phyloP scores from a whole-genome alignment of 2,329 filamentous ascomycete species.

The Phoma herbarum region DNA sequence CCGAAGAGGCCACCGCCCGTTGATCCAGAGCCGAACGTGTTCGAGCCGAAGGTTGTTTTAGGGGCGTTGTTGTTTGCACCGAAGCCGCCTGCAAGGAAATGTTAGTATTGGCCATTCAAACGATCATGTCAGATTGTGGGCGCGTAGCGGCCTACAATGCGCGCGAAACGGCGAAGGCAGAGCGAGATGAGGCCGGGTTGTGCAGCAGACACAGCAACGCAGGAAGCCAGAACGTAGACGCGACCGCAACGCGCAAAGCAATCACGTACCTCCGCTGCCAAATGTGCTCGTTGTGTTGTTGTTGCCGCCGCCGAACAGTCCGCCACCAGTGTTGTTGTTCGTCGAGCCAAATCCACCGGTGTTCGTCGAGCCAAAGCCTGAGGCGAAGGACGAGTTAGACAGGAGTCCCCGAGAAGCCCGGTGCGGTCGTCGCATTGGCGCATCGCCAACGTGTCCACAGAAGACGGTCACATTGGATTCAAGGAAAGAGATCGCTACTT shows the following conservation, averaged over 20 bases:
- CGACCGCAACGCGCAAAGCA: constrained; percentile 46
- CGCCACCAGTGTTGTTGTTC: constrained; percentile 42
- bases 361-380: constrained; percentile 51
- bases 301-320: constrained; percentile 40
- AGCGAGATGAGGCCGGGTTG: background rate
- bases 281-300: constrained; percentile 44
- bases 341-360: constrained; percentile 49
- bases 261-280: constrained; percentile 51
- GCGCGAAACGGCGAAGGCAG: background rate
- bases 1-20: constrained; percentile 49
- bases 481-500: constrained; percentile 52
- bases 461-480: constrained; percentile 18
- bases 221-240: constrained; percentile 25
- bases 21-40: constrained; percentile 46
- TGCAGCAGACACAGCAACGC: constrained; percentile 7
- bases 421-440: constrained; percentile 40
- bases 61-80: constrained; percentile 37
- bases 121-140: background rate
- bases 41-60: constrained; percentile 35
- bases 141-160: background rate
- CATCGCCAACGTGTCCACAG: constrained; percentile 42
- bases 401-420: constrained; percentile 40
- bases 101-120: constrained; percentile 30
- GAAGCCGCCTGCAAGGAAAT: constrained; percentile 41
- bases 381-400: constrained; percentile 52